Conservation (phyloP, 371 early-diverging fungal species). For the Mortierella sp. region DNA sequence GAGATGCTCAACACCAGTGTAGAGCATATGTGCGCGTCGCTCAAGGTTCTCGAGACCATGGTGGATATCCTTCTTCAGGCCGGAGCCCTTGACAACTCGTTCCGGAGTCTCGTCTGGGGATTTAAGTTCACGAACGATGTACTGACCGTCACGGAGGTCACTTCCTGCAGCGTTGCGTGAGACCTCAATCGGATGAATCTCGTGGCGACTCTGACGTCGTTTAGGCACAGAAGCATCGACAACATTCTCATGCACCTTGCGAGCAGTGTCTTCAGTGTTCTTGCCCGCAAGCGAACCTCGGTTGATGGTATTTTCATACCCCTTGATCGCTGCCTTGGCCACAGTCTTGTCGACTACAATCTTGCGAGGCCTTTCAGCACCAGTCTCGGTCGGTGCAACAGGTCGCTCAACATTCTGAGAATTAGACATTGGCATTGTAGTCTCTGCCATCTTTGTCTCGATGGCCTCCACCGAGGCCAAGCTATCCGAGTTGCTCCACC, state of each 20-base stretch:
- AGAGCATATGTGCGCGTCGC: slow-evolving; percentile 39
- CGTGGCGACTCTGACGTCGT: slow-evolving; percentile 22
- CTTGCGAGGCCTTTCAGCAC: slow-evolving; percentile 16
- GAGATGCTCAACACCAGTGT: slow-evolving; percentile 43
- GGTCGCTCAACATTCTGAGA: neutral
- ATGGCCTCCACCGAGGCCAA: neutral
- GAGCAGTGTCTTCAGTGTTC: slow-evolving; percentile 35
- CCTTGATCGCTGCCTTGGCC: slow-evolving; percentile 29
- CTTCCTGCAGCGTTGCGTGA: slow-evolving; percentile 27
- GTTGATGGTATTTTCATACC: slow-evolving; percentile 27
- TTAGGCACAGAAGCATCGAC: slow-evolving; percentile 32
- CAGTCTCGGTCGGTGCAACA: neutral
- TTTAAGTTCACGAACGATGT: slow-evolving; percentile 7
- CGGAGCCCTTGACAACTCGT: slow-evolving; percentile 11
- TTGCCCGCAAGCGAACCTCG: slow-evolving; percentile 11
- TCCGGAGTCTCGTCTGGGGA: neutral
- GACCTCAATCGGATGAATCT: slow-evolving; percentile 24
- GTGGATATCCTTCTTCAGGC: slow-evolving; percentile 14
- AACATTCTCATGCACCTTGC: slow-evolving; percentile 49
- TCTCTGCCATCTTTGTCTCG: neutral
- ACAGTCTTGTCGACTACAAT: slow-evolving; percentile 33
- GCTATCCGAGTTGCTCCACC: slow-evolving; percentile 25
- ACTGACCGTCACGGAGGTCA: slow-evolving; percentile 27
- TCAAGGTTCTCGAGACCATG: slow-evolving; percentile 43
- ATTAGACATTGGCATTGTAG: neutral